phyloP scores from a whole-genome alignment of 805 yeast species.

The Metschnikowia matae region DNA sequence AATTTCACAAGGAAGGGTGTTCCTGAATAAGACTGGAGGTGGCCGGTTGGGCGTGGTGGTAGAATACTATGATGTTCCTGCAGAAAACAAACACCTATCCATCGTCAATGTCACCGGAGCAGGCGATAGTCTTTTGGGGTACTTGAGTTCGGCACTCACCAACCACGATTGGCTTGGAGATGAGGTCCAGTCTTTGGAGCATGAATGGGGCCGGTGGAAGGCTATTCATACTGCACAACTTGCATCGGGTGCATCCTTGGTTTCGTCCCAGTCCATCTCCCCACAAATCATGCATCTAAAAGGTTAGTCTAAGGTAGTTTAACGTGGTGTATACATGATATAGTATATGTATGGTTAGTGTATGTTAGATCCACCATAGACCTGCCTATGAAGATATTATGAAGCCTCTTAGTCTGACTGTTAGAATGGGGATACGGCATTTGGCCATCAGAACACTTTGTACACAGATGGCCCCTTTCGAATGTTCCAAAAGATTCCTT shows the following conservation, averaged over 20 bases:
- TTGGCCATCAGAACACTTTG: too few species aligned
- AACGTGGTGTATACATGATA: too few species aligned
- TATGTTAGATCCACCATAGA: too few species aligned
- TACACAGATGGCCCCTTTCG: too few species aligned
- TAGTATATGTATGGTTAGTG: too few species aligned
- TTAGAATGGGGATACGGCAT: too few species aligned
- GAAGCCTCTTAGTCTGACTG: too few species aligned
- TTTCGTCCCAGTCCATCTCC: conserved; percentile 10
- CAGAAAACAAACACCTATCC: conserved; percentile 24
- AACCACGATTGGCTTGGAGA: conserved; percentile 24
- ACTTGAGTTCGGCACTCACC: conserved; percentile 40
- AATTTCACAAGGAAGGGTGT: conserved; percentile 18
- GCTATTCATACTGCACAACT: conserved; percentile 34
- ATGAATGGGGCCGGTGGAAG: conserved; percentile 37
- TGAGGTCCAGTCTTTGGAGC: conserved; percentile 25
- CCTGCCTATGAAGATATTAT: too few species aligned
- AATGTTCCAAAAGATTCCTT: too few species aligned
- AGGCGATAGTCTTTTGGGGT: conserved; percentile 79
- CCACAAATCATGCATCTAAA: conserved; percentile 2
- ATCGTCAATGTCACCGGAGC: conserved; percentile 80
- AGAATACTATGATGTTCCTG: conserved; percentile 54
- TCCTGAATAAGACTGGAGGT: too few species aligned
- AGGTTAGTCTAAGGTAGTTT: not conserved
- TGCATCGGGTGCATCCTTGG: conserved; percentile 32
- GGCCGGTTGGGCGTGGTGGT: conserved; percentile 48